Conservation (phyloP, 1,139 yeast species). For the Suhomyces kunorum region DNA sequence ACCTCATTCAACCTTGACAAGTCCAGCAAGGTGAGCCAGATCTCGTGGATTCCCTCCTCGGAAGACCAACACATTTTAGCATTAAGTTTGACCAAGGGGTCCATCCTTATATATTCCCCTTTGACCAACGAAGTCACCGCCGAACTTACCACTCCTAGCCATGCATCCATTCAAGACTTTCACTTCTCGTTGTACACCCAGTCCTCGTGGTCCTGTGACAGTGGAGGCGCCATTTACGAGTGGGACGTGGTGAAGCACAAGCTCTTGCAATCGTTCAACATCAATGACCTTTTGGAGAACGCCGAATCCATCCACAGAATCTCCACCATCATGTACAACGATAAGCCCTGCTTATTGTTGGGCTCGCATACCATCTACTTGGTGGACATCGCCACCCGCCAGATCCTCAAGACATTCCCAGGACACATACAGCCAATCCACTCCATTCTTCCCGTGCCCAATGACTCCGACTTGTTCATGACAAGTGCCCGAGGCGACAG, state of each 20-base stretch:
- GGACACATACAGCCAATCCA: conserved; percentile 72
- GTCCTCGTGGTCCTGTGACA: conserved; percentile 65
- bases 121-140: conserved; percentile 55
- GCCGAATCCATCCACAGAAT: conserved; percentile 37
- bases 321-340: conserved; percentile 36
- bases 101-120: conserved; percentile 68
- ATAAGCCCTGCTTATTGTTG: conserved; percentile 51
- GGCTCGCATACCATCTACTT: conserved; percentile 66
- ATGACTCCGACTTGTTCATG: conserved; percentile 48
- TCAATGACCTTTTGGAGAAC: conserved; percentile 39
- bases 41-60: conserved; percentile 55
- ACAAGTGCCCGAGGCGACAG: conserved; percentile 79
- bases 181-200: conserved; percentile 44
- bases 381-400: conserved; percentile 41
- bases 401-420: conserved; percentile 55
- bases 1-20: conserved; percentile 56
- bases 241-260: conserved; percentile 57
- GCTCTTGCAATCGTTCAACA: conserved; percentile 43
- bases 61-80: conserved; percentile 51
- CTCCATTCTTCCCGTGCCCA: conserved; percentile 40
- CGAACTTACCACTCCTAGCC: conserved; percentile 53
- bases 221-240: conserved; percentile 60
- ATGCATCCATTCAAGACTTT: conserved; percentile 55
- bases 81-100: conserved; percentile 68
- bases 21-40: conserved; percentile 49